Percentiles rank a stretch among this genome's conserved stretches.
These are phyloP conservation scores for Teratosphaeria epicoccoides DNA, from an alignment of 2,329 filamentous ascomycete genomes.

Conservation along the genomic window DNA sequence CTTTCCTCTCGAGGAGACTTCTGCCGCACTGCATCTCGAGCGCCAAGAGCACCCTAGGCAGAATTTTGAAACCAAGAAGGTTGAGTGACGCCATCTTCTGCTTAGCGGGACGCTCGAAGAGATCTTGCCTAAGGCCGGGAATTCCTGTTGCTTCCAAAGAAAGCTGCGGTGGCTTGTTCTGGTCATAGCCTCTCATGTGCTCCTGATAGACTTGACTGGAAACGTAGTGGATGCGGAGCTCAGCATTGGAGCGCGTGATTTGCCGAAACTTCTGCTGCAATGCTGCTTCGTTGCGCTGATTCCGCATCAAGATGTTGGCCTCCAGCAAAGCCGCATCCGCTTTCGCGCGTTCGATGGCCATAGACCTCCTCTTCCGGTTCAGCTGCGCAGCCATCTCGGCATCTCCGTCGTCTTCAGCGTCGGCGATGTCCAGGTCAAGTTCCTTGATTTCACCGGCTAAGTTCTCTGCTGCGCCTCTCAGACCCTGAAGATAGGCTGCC, in stretches of 20 bases:
- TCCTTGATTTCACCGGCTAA: not conserved
- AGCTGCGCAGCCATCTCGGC: not conserved
- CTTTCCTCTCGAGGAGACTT: not conserved
- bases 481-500: not conserved
- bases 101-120: slow-evolving; percentile 8
- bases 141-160: slow-evolving; percentile 12
- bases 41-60: not conserved
- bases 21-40: not conserved
- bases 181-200: slow-evolving; percentile 7
- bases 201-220: slow-evolving; percentile 13
- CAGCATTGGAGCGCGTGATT: not conserved
- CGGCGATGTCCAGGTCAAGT: not conserved
- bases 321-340: not conserved
- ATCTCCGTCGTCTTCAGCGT: not conserved
- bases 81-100: not conserved
- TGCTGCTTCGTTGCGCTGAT: not conserved
- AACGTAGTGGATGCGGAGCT: slow-evolving; percentile 9
- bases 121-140: slow-evolving; percentile 8
- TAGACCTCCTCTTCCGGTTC: not conserved
- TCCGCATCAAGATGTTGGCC: not conserved
- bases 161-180: slow-evolving; percentile 5
- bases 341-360: not conserved
- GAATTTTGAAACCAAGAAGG: not conserved
- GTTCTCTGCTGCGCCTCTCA: not conserved
- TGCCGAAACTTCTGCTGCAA: not conserved